Base-by-base conservation (phyloP, 805 yeast species). In the Ogataea methylovora region DNA sequence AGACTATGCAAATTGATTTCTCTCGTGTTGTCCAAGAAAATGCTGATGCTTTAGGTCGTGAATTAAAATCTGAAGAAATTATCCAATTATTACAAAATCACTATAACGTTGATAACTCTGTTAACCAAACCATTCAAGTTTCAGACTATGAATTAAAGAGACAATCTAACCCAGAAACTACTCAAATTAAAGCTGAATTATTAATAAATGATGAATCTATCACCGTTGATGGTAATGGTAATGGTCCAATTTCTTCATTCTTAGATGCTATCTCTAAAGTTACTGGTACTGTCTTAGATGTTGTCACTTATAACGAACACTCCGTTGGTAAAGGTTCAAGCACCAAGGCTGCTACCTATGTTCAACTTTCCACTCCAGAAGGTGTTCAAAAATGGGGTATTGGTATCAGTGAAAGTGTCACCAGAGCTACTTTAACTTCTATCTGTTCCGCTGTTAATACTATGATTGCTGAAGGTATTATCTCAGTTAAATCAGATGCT, bases 361-460 rank as follows among this genome's bases (percentile, higher is more conserved):
- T 88, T 25, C 42, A 43, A 33, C 42, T 58, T 24, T 39, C 51
- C 13, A 34, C 36, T 11, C 27, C 29, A 15, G 43, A 41, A 14
- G 62, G 50, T 32, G 50, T 59, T 31, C 50, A 60, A 39, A 58
- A 58, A 48, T 88, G 96, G 95, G 97, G 97, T 61, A 88, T 88
- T 39, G 97, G 95, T 52, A 76, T 86, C 41, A 80, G 85, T 54
- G 90, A 79, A 60, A 95, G 88, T 61, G 92, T 84, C 35, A 80
- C 94, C 18, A 81, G 79, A 51, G 92, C 96, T 31, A 79, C 94
- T 5, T 73, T 84, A 49, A 69, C 72, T 46, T 74, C 90, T 12
- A 67, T 82, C 41, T 52, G 79, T 28, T 76, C 88, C 14, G 69
- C 81, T 37, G 64, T 82, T 33, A 83, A 83, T 49, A 61, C 62